phyloP scores from a whole-genome alignment of 1,139 yeast genomes.

The Sugiyamaella neomexicana region DNA sequence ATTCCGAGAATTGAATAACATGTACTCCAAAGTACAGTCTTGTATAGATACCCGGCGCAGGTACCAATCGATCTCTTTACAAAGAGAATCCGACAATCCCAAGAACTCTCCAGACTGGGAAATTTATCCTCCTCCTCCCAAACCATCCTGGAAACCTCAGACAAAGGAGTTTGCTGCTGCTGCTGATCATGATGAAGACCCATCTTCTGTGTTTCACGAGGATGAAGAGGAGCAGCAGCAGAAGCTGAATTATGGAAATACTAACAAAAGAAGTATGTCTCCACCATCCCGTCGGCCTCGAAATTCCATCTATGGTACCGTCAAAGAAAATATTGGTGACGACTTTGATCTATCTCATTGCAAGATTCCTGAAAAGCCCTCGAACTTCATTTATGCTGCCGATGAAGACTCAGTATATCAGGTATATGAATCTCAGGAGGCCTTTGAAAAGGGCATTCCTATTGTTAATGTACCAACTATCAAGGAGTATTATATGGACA shows the following conservation, averaged over 20 bases:
- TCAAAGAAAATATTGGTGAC: constrained; percentile 42
- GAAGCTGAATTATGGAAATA: constrained; percentile 21
- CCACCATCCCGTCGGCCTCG: constrained; percentile 16
- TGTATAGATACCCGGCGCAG: constrained; percentile 77
- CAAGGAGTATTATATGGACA: constrained; percentile 78
- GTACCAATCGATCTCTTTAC: constrained; percentile 70
- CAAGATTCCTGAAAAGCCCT: constrained; percentile 60
- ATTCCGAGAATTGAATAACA: constrained; percentile 64
- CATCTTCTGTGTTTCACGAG: no score
- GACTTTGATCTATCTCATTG: constrained; percentile 63
- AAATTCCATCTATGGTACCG: constrained; percentile 16
- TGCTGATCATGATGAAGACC: constrained; percentile 28
- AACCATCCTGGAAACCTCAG: constrained; percentile 81
- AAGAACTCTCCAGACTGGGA: constrained; percentile 71
- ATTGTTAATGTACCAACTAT: constrained; percentile 71
- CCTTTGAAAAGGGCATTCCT: constrained; percentile 36
- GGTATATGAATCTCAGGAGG: constrained; percentile 49
- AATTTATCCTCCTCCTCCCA: constrained; percentile 92
- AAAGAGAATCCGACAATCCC: constrained; percentile 76
- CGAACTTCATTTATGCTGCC: constrained; percentile 47
- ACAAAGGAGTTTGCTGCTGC: constrained; percentile 51
- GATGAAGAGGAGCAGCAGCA: constrained; percentile 11
- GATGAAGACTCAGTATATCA: constrained; percentile 71
- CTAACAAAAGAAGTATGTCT: background rate
- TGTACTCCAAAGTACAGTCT: constrained; percentile 67